Evolutionary conservation across 2,329 filamentous ascomycete genomes (phyloP), one percentile per base, ranked within the genome.

Genomic region (Teratosphaeria destructans): DNA sequence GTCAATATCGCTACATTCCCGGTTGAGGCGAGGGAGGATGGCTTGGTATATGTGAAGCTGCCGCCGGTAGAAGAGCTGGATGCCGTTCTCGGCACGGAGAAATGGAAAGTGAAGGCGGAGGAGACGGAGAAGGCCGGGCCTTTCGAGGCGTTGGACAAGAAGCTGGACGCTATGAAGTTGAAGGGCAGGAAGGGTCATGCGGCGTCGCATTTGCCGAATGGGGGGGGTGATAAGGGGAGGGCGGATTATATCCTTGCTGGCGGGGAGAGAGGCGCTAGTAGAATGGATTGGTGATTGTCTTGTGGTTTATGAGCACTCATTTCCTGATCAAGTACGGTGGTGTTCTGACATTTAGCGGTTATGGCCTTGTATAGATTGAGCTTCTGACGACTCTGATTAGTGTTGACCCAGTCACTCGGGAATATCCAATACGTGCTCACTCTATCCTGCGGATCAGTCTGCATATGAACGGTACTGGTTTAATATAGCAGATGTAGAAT

Each of bases 1-100:
- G 80, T 94, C 64, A 90, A 86, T 65, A 92, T 96, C 67, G 90
- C 90, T 3, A 92, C 87, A 0, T 96, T 96, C 72, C 82, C 82
- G 0, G 85, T 84, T 4, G 88, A 95, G 73, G 87, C 87, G 71
- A 78, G 90, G 11, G 80, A 79, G 0, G 90, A 94, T 71, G 89
- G 88, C 0, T 83, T 84, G 80, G 80, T 96, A 2, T 93, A 94
- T 73, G 74, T 95, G 63, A 87, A 87, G 74, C 78, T 96, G 32
- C 91, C 91, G 23, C 86, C 89, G 0, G 81, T 92, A 0, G 85
- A 86, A 57, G 91, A 95, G 75, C 78, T 96, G 53, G 91, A 96
- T 71, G 81, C 81, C 0, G 82, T 89, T 59, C 77, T 96, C 32
- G 90, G 90, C 0, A 96, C 90, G 0, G 78, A 80, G 67, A 86